A percentile compares a stretch with the other conserved stretches of the same genome.
Evolutionary conservation across 768 basidiomycete species (phyloP).

Genomic region (Amanita fuliginea): DNA sequence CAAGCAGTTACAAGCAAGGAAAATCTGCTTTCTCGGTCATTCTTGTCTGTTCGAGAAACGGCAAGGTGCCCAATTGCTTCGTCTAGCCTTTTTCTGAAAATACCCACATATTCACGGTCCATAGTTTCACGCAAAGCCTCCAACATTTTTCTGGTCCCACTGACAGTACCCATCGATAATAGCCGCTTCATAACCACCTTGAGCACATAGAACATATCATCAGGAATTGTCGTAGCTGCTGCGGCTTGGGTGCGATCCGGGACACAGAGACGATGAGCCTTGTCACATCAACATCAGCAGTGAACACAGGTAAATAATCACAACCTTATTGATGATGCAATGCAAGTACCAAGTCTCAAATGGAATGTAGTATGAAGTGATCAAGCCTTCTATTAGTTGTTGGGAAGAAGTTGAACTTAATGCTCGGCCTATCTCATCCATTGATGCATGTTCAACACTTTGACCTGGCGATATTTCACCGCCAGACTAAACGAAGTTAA

Average conservation of each 20-base stretch:
- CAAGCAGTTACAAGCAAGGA: conserved; percentile 66
- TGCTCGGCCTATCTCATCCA: background rate
- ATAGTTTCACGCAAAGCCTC: conserved; percentile 61
- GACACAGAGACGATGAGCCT: conserved; percentile 85
- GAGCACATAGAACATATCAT: conserved; percentile 94
- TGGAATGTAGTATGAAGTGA: conserved; percentile 72
- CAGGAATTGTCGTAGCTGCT: conserved; percentile 66
- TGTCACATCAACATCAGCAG: background rate
- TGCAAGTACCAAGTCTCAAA: conserved; percentile 90
- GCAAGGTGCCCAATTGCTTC: conserved; percentile 63
- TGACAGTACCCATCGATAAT: conserved; percentile 63
- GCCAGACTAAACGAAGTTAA: conserved; percentile 6
- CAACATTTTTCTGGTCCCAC: conserved; percentile 45
- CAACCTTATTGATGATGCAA: conserved; percentile 78
- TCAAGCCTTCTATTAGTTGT: conserved; percentile 50
- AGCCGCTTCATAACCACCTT: conserved; percentile 74
- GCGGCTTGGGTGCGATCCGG: conserved; percentile 57
- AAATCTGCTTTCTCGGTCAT: conserved; percentile 67
- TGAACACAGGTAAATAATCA: background rate
- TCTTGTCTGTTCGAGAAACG: conserved; percentile 52
- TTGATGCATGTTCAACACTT: background rate
- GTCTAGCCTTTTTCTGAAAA: conserved; percentile 80
- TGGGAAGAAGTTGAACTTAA: conserved; percentile 34
- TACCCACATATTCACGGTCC: conserved; percentile 72
- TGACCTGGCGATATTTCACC: conserved; percentile 6